These are phyloP conservation scores for Solanum sparsipilum DNA, from an alignment of 257 asterid species.

Conservation along the genomic window DNA sequence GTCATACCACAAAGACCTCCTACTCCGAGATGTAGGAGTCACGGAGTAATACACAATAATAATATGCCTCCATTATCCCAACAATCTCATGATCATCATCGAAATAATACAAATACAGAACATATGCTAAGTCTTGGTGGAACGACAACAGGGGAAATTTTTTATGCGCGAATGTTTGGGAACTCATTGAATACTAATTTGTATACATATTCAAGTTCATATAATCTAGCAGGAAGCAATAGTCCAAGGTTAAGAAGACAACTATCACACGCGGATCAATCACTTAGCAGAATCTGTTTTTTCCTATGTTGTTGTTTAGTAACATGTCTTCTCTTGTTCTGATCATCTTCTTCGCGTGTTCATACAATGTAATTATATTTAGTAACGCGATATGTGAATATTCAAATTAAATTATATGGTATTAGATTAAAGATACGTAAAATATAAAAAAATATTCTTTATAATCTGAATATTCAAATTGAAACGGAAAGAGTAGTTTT, in stretches of 20 bases:
- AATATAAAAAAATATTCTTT: too few species aligned
- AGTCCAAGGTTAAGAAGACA: slow-evolving; percentile 47
- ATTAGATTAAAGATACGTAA: too few species aligned
- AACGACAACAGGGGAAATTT: slow-evolving; percentile 36
- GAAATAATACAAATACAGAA: neutral
- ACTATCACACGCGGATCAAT: slow-evolving; percentile 34
- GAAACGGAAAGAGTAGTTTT: rapidly evolving
- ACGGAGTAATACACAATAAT: neutral
- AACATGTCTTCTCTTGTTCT: slow-evolving; percentile 42
- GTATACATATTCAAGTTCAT: slow-evolving; percentile 38
- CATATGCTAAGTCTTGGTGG: slow-evolving; percentile 12
- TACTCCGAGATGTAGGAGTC: slow-evolving; percentile 24
- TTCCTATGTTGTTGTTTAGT: slow-evolving; percentile 52
- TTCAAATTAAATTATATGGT: too few species aligned
- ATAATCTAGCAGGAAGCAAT: slow-evolving; percentile 17
- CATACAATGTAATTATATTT: neutral
- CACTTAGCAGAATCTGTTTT: slow-evolving; percentile 44
- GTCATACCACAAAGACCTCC: slow-evolving; percentile 52
- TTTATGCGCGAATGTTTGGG: slow-evolving; percentile 42
- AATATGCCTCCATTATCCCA: slow-evolving; percentile 1
- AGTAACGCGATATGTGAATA: neutral
- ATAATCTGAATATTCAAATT: too few species aligned
- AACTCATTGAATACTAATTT: slow-evolving; percentile 21
- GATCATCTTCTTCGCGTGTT: neutral
- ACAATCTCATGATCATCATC: slow-evolving; percentile 13